Percentiles rank a stretch among this genome's conserved stretches.
Evolutionary conservation across 192 early-diverging fungal species (phyloP).

Genomic region (Powellomyces hirtus): DNA sequence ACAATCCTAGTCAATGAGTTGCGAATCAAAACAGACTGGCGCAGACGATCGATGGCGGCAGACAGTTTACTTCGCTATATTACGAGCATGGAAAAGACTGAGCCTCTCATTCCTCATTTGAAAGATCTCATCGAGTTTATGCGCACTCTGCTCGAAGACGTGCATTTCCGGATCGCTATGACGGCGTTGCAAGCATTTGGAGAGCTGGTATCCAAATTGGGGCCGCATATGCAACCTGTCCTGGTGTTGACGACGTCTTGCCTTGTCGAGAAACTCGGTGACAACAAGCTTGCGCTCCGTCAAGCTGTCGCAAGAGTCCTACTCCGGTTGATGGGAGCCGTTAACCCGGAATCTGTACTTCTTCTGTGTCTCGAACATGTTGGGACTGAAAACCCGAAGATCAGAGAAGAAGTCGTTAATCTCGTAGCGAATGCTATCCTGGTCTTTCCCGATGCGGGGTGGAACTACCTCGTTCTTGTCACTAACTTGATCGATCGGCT

Average conservation of each 20-base stretch:
- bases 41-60: constrained; percentile 13
- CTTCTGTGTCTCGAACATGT: constrained; percentile 10
- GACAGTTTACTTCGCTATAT: constrained; percentile 22
- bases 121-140: constrained; percentile 14
- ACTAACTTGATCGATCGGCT: constrained; percentile 10
- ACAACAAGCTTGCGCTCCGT: constrained; percentile 25
- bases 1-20: not conserved
- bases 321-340: constrained; percentile 18
- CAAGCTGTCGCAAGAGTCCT: constrained; percentile 18
- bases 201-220: constrained; percentile 9
- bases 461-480: constrained; percentile 25
- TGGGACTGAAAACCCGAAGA: not conserved
- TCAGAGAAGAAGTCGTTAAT: constrained; percentile 33
- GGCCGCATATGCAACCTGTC: constrained; percentile 1
- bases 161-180: constrained; percentile 33
- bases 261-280: constrained; percentile 19
- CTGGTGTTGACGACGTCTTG: not conserved
- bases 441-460: constrained; percentile 18
- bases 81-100: not conserved
- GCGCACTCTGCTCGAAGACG: constrained; percentile 14
- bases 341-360: constrained; percentile 18
- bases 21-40: constrained; percentile 18
- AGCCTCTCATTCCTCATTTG: constrained; percentile 14
- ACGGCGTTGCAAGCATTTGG: constrained; percentile 27
- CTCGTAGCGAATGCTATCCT: constrained; percentile 32